Evolutionary conservation across 257 asterid genomes (phyloP), one percentile per base, ranked within the genome.

Genomic region (Salvia miltiorrhiza): DNA sequence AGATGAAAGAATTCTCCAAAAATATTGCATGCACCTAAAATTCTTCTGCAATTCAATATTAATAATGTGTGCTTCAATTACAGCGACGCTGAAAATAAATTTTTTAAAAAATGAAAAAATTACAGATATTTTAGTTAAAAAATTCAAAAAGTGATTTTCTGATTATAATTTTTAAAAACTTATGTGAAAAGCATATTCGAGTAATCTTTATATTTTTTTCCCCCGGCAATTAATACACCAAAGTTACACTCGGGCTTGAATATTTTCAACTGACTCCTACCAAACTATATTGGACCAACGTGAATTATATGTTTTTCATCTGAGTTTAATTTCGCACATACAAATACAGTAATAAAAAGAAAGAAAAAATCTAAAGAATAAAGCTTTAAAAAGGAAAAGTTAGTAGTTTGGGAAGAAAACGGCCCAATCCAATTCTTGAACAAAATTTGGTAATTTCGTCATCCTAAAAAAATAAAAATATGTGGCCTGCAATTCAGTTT

Each of bases 401-500:
- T 20, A 11, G 13, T 0, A 20, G 12, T 3, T 5, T n/a, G n/a
- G n/a, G n/a, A n/a, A n/a, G 13, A 40, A 30, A 33, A 50, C 1
- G 20, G 44, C 30, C 52, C 43, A 54, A 68, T 30, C 21, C 10
- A 65, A 65, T 21, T 30, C 9, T 12, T 49, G 33, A 48, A 65
- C 14, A 47, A n/a, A 30, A 30, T 39, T 39, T 37, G 66, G 12
- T 10, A 37, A 19, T 37, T 20, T 8, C 1, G 35, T 60, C 48
- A 12, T 33, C 33, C 67, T 49, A 2, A 16, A 35, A 0, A 65
- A 24, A 5, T 0, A 54, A 14, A 7, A 55, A 76, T 73, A 74
- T 82, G 87, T 79, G 87, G 85, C 60, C 32, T 23, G 69, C 73
- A 72, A 61, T 67, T 69, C 47, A 40, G 32, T 63, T 66, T 44